Evolutionary conservation across 2,329 filamentous ascomycete genomes (phyloP), one percentile per base, ranked within the genome.

Genomic region (Fusarium robinianum): DNA sequence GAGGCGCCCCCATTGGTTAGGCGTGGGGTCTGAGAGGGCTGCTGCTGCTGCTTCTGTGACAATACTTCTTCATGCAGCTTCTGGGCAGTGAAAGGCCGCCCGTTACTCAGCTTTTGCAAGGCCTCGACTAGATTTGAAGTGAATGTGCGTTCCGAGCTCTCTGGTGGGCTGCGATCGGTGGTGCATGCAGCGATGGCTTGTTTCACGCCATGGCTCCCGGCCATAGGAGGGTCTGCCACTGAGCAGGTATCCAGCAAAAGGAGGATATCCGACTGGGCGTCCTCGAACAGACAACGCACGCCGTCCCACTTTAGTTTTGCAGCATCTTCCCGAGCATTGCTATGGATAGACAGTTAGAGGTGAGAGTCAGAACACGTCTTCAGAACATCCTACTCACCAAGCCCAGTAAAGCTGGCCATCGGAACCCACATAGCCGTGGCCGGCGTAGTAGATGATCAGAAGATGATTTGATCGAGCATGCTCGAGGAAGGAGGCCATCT

Each of bases 341-440:
- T 85, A 62, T 37, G 43, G 53, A 49, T 61, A 33, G 32, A 41
- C 39, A 39, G 59, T 77, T 63, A 77, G 72, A 68, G 47, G 43
- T 33, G 30, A 32, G 40, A 45, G 40, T 41, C 25, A 44, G 23
- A 43, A 33, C 37, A 55, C 35, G 51, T 43, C 36, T 41, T 33
- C 33, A 51, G 18, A 56, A 51, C 45, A 30, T 39, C 42, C 38
- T 42, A 74, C 81, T 71, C 73, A 85, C 82, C 79, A 80, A 44
- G 82, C 80, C 82, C 82, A 85, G 63, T 83, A 84, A 17, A 84
- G 69, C 63, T 84, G 79, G 57, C 77, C 77, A 61, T 85, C 79
- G 8, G 72, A 55, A n/a, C 76, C 76, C 25, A 79, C 68, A 56
- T 76, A 83, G 52, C 80, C 79, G 59, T 83, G 72, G 19, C 82